Base-by-base conservation (phyloP, 441 rosid genomes). In the Aquilaria agallochum region DNA sequence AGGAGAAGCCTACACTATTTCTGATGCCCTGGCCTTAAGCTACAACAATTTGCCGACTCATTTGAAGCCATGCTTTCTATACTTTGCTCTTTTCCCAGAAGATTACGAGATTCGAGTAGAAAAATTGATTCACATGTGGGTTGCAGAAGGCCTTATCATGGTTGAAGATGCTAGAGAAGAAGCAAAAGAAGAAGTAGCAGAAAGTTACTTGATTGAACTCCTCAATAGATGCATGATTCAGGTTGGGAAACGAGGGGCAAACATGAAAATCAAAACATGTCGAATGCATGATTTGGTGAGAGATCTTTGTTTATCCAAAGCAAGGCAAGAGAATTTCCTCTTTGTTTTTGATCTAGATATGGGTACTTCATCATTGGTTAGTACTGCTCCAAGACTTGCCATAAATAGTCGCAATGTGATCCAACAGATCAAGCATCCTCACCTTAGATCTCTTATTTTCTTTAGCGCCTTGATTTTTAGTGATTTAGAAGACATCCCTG, bases 1-100 rank as follows among this genome's bases (percentile, higher is more conserved):
- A 75, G 66, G 27, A 20, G 27, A 20, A 20, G 27, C 27, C 27
- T 20, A 20, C 27, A 20, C 27, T 20, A 20, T 20, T 20, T 20
- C 27, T 20, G 27, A 20, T 20, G 27, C 27, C 27, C 27, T 20
- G 27, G 27, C 27, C 27, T 20, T 20, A 20, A 20, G 27, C 27
- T 20, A 20, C 27, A 20, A 20, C 27, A 20, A 20, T 20, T 20
- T 20, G 27, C 27, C 27, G 27, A 1, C 27, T 20, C 27, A 20
- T 20, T 20, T 20, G 27, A 20, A 20, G 53, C 71, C 71, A 45
- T 73, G 76, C 59, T 79, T 79, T 31, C 78, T 79, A 40, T 71
- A 73, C 56, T 34, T 79, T 2, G 72, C 73, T 7, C 76, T 72
- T 15, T 78, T 52, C 11, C 80, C 74, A 0, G 70, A 75, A 55